Conservation (phyloP, 108 stramenopile genomes). For the Craspedostauros australis region DNA sequence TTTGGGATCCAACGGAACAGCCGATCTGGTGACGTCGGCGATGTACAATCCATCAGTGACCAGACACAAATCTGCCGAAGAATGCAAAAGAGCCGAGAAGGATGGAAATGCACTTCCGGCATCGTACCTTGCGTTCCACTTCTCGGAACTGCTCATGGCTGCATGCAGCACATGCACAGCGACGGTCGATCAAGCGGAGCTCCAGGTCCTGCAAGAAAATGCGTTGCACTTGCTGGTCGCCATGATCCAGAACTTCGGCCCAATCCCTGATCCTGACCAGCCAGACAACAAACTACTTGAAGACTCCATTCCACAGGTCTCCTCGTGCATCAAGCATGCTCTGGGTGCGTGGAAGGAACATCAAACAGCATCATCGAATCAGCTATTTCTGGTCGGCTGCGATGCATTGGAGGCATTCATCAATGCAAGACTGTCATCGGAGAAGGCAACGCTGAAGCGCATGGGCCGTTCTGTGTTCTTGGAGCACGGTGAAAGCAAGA, state of each 20-base stretch:
- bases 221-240: slow-evolving; percentile 45
- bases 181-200: slow-evolving; percentile 70
- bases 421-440: slow-evolving; percentile 36
- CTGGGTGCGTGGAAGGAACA: slow-evolving; percentile 37
- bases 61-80: slow-evolving; percentile 23
- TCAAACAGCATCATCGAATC: slow-evolving; percentile 26
- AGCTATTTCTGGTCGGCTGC: slow-evolving; percentile 59
- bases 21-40: slow-evolving; percentile 11
- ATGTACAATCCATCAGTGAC: slow-evolving; percentile 48
- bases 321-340: slow-evolving; percentile 68
- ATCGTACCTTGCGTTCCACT: slow-evolving; percentile 43
- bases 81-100: slow-evolving; percentile 14
- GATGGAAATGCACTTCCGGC: slow-evolving; percentile 1
- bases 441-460: slow-evolving; percentile 50
- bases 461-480: slow-evolving; percentile 49
- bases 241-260: slow-evolving; percentile 50
- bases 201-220: slow-evolving; percentile 52
- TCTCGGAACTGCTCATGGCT: slow-evolving; percentile 40
- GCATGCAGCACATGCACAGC: slow-evolving; percentile 62
- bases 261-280: slow-evolving; percentile 56
- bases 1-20: slow-evolving; percentile 9
- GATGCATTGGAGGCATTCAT: slow-evolving; percentile 47
- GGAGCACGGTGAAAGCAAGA: slow-evolving; percentile 8
- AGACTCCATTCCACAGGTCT: slow-evolving; percentile 73
- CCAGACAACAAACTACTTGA: slow-evolving; percentile 43